Base-by-base conservation (phyloP, 345 rosid genomes). In the Pugionium dolabratum region DNA sequence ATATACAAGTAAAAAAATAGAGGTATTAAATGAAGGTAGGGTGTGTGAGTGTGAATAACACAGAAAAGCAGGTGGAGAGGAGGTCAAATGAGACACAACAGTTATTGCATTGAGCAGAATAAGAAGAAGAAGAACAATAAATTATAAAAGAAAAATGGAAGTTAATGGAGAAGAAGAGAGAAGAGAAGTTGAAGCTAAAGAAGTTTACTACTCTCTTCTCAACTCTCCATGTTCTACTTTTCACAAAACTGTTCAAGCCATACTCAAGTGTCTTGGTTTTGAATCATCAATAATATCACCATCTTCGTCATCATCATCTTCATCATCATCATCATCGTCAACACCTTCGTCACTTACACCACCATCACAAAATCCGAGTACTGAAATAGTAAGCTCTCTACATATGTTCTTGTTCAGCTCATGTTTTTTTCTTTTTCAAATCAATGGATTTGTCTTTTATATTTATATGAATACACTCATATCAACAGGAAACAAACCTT, bases 221-320 rank as follows among this genome's bases (percentile, higher is more conserved):
- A 72, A 72, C 76, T 56, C 54, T 58, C 76, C 76, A 57, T 72
- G 66, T 65, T 49, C 61, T 50, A 41, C 45, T 27, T 72, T 66
- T 58, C 41, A 65, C 49, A 51, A 58, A 65, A n/a, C 45, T 35
- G 71, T 58, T 64, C 61, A 72, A 72, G 40, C 66, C 54, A 50
- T 72, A 50, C 29, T 72, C 59, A 65, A 45, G 54, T 72, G 71
- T 58, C 40, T 72, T 50, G 65, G 76, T 58, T 40, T 65, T 58
- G 66, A 65, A 6, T 56, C 70, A 48, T 40, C 69, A 31, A 30
- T 64, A 54, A 1, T 8, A 59, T 11, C 73, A 50, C n/a, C 73
- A 39, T 2, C 64, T 1, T 57, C 73, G 4, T 59, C 73, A 47
- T 56, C 71, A 6, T 54, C 60, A 1, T 49, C 64, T 0, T 53